phyloP scores from a whole-genome alignment of 169 alveolate genomes.

The Plasmodium cynomolgi region DNA sequence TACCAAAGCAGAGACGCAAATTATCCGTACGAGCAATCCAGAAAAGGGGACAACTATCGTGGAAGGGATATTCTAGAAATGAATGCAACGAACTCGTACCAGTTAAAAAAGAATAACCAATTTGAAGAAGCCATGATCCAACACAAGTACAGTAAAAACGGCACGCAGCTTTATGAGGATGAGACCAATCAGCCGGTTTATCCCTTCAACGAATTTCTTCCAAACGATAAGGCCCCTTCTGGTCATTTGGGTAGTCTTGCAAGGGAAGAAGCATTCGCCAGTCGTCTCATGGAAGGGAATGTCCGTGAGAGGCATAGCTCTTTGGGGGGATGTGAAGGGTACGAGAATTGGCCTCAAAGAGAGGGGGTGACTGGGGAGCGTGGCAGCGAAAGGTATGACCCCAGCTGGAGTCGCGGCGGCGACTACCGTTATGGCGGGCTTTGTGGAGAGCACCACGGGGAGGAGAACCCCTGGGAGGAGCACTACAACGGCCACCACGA shows the following conservation, averaged over 20 bases:
- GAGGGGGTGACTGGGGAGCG: background rate
- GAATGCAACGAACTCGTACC: background rate
- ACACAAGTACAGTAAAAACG: constrained; percentile 1
- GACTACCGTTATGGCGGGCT: background rate
- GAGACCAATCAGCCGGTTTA: background rate
- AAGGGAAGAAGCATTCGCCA: background rate
- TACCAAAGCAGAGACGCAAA: background rate
- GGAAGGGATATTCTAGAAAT: background rate
- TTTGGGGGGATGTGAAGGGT: background rate
- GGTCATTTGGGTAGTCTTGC: background rate
- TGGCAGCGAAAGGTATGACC: background rate
- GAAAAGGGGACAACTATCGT: background rate
- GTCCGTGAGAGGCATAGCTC: background rate
- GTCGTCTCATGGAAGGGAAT: background rate
- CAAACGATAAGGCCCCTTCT: background rate
- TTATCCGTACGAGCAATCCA: background rate
- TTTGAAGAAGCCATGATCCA: background rate
- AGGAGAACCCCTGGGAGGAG: background rate
- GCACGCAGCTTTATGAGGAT: background rate
- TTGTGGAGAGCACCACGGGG: background rate
- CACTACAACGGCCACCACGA: too few relatives aligned
- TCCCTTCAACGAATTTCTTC: background rate
- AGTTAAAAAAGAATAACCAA: background rate
- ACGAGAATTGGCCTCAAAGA: background rate
- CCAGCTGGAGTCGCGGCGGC: background rate